phyloP scores from a whole-genome alignment of 2,329 filamentous ascomycete species.

The Sclerotinia trifoliorum region DNA sequence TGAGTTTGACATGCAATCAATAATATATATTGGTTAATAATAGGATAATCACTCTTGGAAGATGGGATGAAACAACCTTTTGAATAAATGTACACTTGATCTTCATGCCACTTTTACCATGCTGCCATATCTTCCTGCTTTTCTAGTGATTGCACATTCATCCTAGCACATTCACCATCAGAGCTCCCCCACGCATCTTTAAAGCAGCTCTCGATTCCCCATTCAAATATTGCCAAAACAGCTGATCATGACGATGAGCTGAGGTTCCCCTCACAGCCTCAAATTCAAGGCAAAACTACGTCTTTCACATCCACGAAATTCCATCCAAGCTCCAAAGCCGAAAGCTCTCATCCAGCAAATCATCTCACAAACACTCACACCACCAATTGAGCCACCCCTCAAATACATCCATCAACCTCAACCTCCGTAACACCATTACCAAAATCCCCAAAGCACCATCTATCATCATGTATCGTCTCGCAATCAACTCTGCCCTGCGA shows the following conservation, averaged over 20 bases:
- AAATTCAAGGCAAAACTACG: neutral
- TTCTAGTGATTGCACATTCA: neutral
- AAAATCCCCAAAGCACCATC: constrained; percentile 1
- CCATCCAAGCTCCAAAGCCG: constrained; percentile 14
- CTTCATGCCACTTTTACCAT: neutral
- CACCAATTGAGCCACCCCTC: constrained; percentile 31
- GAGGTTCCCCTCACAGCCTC: neutral
- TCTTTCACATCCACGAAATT: constrained; percentile 6
- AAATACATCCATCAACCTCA: constrained; percentile 22
- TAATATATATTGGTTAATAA: neutral
- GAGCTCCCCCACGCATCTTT: neutral
- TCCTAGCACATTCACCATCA: no score
- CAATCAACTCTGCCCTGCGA: constrained; percentile 52
- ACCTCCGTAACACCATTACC: neutral
- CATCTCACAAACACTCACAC: constrained; percentile 32
- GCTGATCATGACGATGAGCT: constrained; percentile 12
- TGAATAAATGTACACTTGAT: neutral
- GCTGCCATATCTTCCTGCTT: neutral
- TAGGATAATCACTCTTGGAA: neutral
- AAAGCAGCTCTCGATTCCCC: constrained; percentile 5
- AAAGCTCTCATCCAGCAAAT: constrained; percentile 22
- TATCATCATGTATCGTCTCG: constrained; percentile 63
- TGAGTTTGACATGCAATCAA: neutral
- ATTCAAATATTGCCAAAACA: neutral
- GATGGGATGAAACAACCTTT: neutral